Evolutionary conservation across 2,329 filamentous ascomycete genomes (phyloP).

Genomic region (Colletotrichum liriopes): DNA sequence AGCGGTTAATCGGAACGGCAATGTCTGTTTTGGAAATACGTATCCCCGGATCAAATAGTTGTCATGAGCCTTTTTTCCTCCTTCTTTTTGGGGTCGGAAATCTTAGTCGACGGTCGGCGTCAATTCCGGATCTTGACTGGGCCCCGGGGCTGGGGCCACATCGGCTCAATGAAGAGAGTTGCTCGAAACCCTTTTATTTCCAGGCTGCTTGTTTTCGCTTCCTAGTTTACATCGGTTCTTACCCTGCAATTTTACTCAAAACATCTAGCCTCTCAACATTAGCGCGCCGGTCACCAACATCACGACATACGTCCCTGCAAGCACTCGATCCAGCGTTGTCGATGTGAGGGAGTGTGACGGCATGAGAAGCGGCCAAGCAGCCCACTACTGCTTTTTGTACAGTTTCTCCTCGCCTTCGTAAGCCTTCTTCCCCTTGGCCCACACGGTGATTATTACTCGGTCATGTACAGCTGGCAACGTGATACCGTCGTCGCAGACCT

Average conservation of each 20-base stretch:
- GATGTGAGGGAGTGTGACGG: not conserved
- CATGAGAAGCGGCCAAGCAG: too few relatives aligned
- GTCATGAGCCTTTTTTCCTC: not conserved
- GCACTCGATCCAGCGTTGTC: not conserved
- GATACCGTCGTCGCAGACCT: not conserved
- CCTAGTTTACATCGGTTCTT: not conserved
- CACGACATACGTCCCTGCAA: not conserved
- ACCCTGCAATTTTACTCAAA: slow-evolving; percentile 14
- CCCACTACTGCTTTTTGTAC: not conserved
- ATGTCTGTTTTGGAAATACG: not conserved
- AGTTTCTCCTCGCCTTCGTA: not conserved
- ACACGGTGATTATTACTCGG: not conserved
- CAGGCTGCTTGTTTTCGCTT: not conserved
- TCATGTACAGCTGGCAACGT: not conserved
- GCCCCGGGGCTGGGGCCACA: not conserved
- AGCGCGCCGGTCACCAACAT: not conserved
- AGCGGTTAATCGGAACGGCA: not conserved
- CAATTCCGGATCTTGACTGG: not conserved
- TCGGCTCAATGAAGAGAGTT: too few relatives aligned
- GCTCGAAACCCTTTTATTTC: not conserved
- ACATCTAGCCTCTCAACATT: not conserved
- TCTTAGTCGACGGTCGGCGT: not conserved
- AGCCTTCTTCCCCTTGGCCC: not conserved
- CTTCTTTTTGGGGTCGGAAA: not conserved
- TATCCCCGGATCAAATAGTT: not conserved